Conservation (phyloP, 2,329 filamentous ascomycete species). For the Aspergillus japonicus region DNA sequence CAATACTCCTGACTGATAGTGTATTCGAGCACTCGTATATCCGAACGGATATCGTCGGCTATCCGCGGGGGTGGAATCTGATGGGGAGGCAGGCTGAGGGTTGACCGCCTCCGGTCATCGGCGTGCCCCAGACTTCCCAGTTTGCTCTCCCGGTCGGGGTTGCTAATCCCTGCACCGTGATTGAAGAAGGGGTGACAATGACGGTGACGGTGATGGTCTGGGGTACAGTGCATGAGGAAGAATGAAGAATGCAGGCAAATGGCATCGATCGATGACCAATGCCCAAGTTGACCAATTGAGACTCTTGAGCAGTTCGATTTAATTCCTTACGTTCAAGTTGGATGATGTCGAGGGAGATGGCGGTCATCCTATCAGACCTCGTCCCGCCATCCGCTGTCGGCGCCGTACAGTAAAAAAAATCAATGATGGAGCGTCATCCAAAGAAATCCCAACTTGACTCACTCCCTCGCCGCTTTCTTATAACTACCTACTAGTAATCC, state of each 20-base stretch:
- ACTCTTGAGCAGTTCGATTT: no score
- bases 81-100: not conserved
- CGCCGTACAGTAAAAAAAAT: conserved; percentile 4
- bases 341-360: no score
- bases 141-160: not conserved
- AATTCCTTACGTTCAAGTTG: no score
- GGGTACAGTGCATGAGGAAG: no score
- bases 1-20: no score
- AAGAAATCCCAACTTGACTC: conserved; percentile 14
- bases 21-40: not conserved
- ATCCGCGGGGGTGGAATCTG: conserved; percentile 1
- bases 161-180: conserved; percentile 10
- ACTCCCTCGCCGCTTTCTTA: conserved; percentile 1
- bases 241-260: no score
- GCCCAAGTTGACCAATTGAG: no score
- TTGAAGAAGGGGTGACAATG: not conserved
- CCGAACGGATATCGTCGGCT: conserved; percentile 9
- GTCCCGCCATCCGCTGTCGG: conserved; percentile 19
- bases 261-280: no score
- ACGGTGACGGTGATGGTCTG: not conserved
- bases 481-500: not conserved
- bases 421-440: conserved; percentile 1
- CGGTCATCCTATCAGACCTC: not conserved
- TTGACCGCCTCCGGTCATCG: conserved; percentile 15
- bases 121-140: conserved; percentile 6